A percentile compares a stretch with the other conserved stretches of the same genome.
phyloP scores from a whole-genome alignment of 192 early-diverging fungal genomes.

The Mortierella alpina region DNA sequence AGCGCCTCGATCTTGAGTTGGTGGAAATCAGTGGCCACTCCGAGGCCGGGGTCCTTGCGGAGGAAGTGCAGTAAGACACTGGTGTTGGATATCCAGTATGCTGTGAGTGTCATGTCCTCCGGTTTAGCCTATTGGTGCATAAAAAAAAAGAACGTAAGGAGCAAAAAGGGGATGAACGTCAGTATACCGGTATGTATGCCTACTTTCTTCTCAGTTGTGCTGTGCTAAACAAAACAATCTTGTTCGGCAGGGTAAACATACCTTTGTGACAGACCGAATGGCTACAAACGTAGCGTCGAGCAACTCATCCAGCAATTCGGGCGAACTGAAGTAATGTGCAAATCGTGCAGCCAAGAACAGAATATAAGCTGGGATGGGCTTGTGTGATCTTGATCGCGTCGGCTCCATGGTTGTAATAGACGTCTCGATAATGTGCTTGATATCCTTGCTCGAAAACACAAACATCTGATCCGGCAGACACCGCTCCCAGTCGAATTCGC shows the following conservation, averaged over 20 bases:
- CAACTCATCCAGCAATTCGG: slow-evolving; percentile 79
- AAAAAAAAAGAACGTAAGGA: slow-evolving; percentile 8
- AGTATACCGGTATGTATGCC: too few species aligned
- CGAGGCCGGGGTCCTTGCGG: slow-evolving; percentile 84
- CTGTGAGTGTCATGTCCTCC: slow-evolving; percentile 70
- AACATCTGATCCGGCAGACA: slow-evolving; percentile 95
- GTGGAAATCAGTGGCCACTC: slow-evolving; percentile 72
- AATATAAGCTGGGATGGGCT: slow-evolving; percentile 85
- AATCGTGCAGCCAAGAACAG: slow-evolving; percentile 90
- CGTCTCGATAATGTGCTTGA: slow-evolving; percentile 78
- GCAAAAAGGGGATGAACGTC: neutral
- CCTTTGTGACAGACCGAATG: slow-evolving; percentile 69
- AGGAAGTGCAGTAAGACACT: slow-evolving; percentile 87
- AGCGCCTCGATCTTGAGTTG: slow-evolving; percentile 88
- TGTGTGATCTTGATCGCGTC: slow-evolving; percentile 67
- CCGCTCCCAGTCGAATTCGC: slow-evolving; percentile 82
- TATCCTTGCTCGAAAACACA: slow-evolving; percentile 84
- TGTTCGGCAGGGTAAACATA: slow-evolving; percentile 12
- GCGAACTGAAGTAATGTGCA: slow-evolving; percentile 82
- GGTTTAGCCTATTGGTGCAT: slow-evolving; percentile 49
- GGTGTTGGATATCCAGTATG: slow-evolving; percentile 90
- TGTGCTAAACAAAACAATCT: neutral
- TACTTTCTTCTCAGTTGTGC: neutral
- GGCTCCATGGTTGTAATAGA: slow-evolving; percentile 77
- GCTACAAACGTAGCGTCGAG: slow-evolving; percentile 66